These are phyloP conservation scores for Hygrophorus russula DNA, from an alignment of 768 basidiomycete genomes.

Conservation along the genomic window DNA sequence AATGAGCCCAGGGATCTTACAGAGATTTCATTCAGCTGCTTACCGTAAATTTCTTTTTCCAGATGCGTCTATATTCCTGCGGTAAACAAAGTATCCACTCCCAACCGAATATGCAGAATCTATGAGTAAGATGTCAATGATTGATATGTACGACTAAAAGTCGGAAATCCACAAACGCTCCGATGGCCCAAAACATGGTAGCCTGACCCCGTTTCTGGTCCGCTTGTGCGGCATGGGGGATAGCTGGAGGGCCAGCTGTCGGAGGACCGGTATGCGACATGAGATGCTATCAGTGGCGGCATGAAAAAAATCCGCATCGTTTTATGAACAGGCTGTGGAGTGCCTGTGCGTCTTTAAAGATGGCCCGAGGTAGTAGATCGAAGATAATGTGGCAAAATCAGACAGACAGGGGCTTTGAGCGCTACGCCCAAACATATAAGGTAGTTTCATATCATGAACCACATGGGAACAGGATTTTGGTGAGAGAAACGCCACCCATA, in stretches of 20 bases:
- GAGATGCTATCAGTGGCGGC: not conserved
- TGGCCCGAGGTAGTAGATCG: no score
- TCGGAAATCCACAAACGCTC: slow-evolving; percentile 12
- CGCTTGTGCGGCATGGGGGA: slow-evolving; percentile 11
- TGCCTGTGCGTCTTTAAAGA: no score
- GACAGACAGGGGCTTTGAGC: no score
- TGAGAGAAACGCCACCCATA: no score
- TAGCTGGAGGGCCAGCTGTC: slow-evolving; percentile 5
- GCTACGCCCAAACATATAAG: no score
- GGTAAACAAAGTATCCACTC: slow-evolving; percentile 16
- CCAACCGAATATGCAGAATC: slow-evolving; percentile 20
- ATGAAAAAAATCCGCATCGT: no score
- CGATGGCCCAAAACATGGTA: slow-evolving; percentile 14
- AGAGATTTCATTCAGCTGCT: not conserved
- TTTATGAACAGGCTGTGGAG: no score
- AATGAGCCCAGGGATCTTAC: not conserved
- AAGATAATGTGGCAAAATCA: no score
- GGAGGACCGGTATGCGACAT: slow-evolving; percentile 5
- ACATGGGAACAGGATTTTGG: no score
- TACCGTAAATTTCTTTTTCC: slow-evolving; percentile 16
- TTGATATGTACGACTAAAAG: not conserved
- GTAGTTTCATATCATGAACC: no score
- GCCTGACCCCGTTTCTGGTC: slow-evolving; percentile 14
- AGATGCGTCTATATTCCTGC: slow-evolving; percentile 14
- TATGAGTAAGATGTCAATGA: slow-evolving; percentile 6